Conservation (phyloP, 148 eudicot genomes). For the Rhododendron molle region DNA sequence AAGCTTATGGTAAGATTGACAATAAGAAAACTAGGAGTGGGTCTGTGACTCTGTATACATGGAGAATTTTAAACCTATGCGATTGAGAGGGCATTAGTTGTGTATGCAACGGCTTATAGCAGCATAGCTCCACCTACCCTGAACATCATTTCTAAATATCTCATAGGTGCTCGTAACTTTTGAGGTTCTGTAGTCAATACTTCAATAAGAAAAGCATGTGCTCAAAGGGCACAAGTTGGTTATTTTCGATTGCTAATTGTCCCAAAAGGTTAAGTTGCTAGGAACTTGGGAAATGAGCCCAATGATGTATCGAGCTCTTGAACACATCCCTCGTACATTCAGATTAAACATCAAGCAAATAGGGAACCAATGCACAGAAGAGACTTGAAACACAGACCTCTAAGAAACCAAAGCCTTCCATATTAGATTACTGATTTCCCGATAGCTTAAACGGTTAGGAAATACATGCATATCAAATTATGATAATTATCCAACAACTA, state of each 20-base stretch:
- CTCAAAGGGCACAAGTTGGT: background rate
- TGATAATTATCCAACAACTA: background rate
- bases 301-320: background rate
- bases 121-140: background rate
- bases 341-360: background rate
- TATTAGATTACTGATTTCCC: background rate
- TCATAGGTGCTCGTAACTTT: background rate
- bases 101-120: background rate
- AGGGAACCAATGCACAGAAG: background rate
- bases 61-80: background rate
- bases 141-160: no score
- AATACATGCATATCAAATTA: background rate
- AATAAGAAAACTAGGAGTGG: background rate
- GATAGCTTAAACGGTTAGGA: background rate
- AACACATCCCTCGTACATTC: background rate
- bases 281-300: background rate
- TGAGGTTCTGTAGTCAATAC: background rate
- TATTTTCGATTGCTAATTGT: background rate
- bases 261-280: background rate
- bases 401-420: background rate
- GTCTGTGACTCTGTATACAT: background rate
- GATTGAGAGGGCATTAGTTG: background rate
- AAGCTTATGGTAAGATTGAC: background rate
- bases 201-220: background rate
- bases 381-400: background rate